Evolutionary conservation across 345 rosid species (phyloP).

Genomic region (Lepidium didymum): DNA sequence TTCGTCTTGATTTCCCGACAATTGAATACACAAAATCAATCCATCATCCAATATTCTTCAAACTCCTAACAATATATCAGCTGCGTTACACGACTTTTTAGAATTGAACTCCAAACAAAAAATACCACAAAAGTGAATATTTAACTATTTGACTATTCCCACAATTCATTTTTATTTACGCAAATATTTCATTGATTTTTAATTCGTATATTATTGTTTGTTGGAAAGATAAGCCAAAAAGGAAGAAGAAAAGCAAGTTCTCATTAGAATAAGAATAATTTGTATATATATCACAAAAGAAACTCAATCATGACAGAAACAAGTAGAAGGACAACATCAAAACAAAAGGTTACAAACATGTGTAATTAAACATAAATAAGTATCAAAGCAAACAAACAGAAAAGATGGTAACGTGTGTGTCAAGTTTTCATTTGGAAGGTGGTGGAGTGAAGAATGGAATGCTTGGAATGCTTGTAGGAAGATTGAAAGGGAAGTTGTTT

Average conservation of each 20-base stretch:
- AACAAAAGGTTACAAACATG: constrained; percentile 5
- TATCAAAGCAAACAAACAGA: background rate
- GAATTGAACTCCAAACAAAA: too few species aligned
- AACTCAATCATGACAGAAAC: background rate
- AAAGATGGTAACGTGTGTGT: background rate
- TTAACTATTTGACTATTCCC: too few species aligned
- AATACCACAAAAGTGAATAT: too few species aligned
- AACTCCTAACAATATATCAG: too few species aligned
- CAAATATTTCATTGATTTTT: background rate
- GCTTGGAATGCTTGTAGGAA: constrained; percentile 22
- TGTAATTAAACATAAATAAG: background rate
- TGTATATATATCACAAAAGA: constrained; percentile 6
- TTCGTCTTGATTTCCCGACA: too few species aligned
- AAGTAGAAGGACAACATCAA: background rate
- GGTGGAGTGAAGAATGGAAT: constrained; percentile 29
- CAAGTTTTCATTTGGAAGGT: constrained; percentile 25
- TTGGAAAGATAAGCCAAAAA: background rate
- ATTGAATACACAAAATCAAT: too few species aligned
- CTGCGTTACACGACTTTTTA: too few species aligned
- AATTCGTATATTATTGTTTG: background rate
- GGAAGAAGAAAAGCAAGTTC: background rate
- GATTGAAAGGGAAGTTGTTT: constrained; percentile 22
- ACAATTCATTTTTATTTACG: background rate
- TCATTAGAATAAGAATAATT: background rate
- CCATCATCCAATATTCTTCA: too few species aligned